Evolutionary conservation across 2,329 filamentous ascomycete genomes (phyloP).

Genomic region (Pseudogymnoascus sp.): DNA sequence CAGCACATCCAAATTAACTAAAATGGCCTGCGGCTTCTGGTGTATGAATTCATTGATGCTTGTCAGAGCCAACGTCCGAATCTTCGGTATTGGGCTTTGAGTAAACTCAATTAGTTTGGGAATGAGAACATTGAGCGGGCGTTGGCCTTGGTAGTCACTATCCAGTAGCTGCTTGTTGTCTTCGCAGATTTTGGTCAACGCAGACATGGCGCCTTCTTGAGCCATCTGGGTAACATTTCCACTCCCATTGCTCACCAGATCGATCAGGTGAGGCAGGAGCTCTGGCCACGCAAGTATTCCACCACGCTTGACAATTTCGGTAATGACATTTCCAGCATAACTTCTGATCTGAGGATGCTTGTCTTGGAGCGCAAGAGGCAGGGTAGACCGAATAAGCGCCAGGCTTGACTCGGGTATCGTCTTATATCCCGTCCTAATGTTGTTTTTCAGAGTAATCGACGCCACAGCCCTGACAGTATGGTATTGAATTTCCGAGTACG

Average conservation of each 20-base stretch:
- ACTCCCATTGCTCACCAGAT: slow-evolving; percentile 64
- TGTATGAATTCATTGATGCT: slow-evolving; percentile 90
- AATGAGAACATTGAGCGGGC: slow-evolving; percentile 79
- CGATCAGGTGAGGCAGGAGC: slow-evolving; percentile 73
- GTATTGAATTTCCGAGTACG: slow-evolving; percentile 54
- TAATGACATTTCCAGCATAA: slow-evolving; percentile 88
- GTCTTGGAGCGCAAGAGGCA: slow-evolving; percentile 76
- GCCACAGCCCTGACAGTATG: slow-evolving; percentile 77
- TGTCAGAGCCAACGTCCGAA: slow-evolving; percentile 71
- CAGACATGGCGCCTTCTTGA: slow-evolving; percentile 90
- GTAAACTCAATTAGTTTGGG: slow-evolving; percentile 88
- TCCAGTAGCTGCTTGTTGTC: slow-evolving; percentile 85
- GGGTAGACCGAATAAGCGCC: slow-evolving; percentile 68
- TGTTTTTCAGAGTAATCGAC: slow-evolving; percentile 93
- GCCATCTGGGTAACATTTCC: slow-evolving; percentile 62
- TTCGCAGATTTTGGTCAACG: slow-evolving; percentile 91
- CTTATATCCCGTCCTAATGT: slow-evolving; percentile 69
- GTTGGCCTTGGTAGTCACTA: slow-evolving; percentile 78
- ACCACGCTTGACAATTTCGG: slow-evolving; percentile 77
- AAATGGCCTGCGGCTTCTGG: slow-evolving; percentile 72
- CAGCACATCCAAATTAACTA: slow-evolving; percentile 72
- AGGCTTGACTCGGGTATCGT: slow-evolving; percentile 67
- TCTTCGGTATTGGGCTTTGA: slow-evolving; percentile 64
- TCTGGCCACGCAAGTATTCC: slow-evolving; percentile 89
- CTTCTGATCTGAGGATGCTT: slow-evolving; percentile 73